phyloP scores from a whole-genome alignment of 2,329 filamentous ascomycete genomes.

The Alternaria brassicicola region DNA sequence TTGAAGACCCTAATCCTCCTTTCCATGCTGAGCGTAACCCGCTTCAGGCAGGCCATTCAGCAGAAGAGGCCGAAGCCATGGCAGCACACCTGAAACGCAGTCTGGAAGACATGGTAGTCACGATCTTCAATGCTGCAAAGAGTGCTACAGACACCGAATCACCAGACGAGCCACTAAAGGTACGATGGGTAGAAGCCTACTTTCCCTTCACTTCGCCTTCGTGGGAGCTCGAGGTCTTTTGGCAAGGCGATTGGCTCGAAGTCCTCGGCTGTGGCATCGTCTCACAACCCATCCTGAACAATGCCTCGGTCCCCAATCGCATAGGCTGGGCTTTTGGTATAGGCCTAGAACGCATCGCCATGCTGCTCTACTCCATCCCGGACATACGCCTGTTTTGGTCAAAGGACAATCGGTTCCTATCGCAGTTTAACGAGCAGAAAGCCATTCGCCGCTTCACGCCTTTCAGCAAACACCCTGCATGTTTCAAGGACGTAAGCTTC shows the following conservation, averaged over 20 bases:
- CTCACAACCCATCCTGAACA: conserved; percentile 78
- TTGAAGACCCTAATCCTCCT: conserved; percentile 83
- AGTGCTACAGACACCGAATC: conserved; percentile 58
- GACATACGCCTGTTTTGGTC: conserved; percentile 99
- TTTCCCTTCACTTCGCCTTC: conserved; percentile 96
- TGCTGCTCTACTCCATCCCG: conserved; percentile 94
- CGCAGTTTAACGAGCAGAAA: conserved; percentile 68
- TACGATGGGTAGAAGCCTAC: conserved; percentile 95
- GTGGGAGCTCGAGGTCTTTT: conserved; percentile 96
- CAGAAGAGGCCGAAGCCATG: conserved; percentile 81
- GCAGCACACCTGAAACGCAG: conserved; percentile 85
- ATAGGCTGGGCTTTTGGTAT: conserved; percentile 96
- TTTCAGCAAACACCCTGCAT: conserved; percentile 90
- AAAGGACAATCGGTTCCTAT: conserved; percentile 79
- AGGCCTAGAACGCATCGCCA: conserved; percentile 92
- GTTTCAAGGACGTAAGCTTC: conserved; percentile 92
- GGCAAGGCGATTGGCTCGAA: conserved; percentile 94
- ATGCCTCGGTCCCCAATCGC: conserved; percentile 75
- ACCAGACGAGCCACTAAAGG: conserved; percentile 70
- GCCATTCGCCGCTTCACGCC: conserved; percentile 72
- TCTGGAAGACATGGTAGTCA: conserved; percentile 85
- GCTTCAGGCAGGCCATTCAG: conserved; percentile 75
- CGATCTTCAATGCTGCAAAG: conserved; percentile 82
- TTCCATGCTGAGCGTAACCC: conserved; percentile 82
- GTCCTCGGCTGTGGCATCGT: conserved; percentile 92